These are phyloP conservation scores for Amanita rubescens DNA, from an alignment of 768 basidiomycete species.

Conservation along the genomic window DNA sequence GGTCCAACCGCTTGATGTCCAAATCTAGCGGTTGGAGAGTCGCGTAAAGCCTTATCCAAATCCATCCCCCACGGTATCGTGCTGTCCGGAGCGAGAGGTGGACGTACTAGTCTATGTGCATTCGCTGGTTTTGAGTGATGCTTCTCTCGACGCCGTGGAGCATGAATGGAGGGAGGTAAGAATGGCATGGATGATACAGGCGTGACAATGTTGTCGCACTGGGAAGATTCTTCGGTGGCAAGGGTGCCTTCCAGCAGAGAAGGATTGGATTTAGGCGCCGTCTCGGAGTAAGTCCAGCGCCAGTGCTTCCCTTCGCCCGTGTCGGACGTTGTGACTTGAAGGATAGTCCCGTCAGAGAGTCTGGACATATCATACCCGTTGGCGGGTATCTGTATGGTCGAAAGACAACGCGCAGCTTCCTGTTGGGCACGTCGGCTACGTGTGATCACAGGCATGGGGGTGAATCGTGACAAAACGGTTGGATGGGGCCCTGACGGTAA, in stretches of 20 bases:
- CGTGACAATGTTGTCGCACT: background rate
- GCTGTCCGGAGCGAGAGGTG: background rate
- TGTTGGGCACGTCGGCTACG: background rate
- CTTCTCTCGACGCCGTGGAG: conserved; percentile 1
- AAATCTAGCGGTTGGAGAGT: background rate
- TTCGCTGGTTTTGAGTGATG: background rate
- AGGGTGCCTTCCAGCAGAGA: background rate
- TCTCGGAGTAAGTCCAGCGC: conserved; percentile 4
- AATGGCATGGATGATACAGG: background rate
- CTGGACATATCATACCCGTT: background rate
- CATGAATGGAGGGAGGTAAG: background rate
- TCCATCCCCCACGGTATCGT: conserved; percentile 4
- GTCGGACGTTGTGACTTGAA: background rate
- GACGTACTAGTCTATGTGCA: background rate
- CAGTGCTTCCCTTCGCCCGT: conserved; percentile 2
- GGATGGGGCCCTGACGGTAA: background rate
- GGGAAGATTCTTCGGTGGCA: background rate
- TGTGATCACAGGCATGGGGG: background rate
- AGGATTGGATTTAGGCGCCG: background rate
- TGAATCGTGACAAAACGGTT: background rate
- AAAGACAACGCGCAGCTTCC: background rate
- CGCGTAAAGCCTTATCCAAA: background rate
- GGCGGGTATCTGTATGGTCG: background rate
- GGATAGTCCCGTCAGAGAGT: background rate
- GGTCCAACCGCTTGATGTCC: background rate